Evolutionary conservation across 371 early-diverging fungal genomes (phyloP).

Genomic region (Mortierella sp.): DNA sequence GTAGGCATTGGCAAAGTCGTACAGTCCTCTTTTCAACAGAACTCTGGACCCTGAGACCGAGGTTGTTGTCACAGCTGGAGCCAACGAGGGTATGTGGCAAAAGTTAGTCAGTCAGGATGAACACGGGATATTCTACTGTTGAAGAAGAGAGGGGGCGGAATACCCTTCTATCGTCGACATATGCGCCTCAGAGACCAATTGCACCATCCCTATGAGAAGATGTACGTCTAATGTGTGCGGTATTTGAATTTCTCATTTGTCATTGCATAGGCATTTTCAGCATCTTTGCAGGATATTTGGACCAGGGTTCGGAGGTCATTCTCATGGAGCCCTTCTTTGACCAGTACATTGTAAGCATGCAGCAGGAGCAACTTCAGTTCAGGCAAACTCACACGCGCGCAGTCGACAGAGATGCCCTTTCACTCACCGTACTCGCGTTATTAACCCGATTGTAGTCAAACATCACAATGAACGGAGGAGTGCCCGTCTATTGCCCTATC

Average conservation of each 20-base stretch:
- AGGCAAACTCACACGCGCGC: not conserved
- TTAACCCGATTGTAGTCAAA: slow-evolving; percentile 66
- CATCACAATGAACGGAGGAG: slow-evolving; percentile 91
- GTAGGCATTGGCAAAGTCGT: slow-evolving; percentile 83
- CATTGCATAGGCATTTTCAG: slow-evolving; percentile 78
- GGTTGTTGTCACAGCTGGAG: slow-evolving; percentile 93
- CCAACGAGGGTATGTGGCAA: slow-evolving; percentile 83
- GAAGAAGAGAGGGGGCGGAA: not conserved
- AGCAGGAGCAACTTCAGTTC: not conserved
- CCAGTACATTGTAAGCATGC: slow-evolving; percentile 83
- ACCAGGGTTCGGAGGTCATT: slow-evolving; percentile 90
- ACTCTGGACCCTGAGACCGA: slow-evolving; percentile 84
- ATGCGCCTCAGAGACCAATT: not conserved
- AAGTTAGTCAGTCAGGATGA: not conserved
- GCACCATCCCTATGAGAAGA: not conserved
- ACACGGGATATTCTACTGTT: not conserved
- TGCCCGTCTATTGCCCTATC: slow-evolving; percentile 88
- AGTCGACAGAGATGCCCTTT: not conserved
- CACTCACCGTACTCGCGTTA: not conserved
- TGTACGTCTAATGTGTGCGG: not conserved
- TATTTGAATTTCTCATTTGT: not conserved
- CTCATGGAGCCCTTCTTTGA: slow-evolving; percentile 96
- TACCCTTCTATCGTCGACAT: not conserved
- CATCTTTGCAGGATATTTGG: slow-evolving; percentile 81
- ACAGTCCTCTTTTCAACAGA: slow-evolving; percentile 76